Base-by-base conservation (phyloP, 2,329 filamentous ascomycete species). In the Alternaria infectoria region DNA sequence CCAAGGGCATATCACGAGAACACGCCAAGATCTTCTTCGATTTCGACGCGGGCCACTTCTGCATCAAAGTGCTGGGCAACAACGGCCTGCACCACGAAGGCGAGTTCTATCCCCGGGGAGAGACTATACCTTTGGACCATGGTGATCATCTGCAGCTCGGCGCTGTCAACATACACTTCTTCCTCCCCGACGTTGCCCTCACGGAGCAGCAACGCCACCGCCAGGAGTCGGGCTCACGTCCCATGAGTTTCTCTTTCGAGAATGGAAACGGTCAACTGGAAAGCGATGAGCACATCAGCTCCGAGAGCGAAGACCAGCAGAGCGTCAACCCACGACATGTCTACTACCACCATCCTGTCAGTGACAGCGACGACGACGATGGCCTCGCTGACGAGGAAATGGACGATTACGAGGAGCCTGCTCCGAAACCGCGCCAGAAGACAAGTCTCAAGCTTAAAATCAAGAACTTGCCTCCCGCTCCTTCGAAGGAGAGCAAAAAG, bases 21-120 rank as follows among this genome's bases (percentile, higher is more conserved):
- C 92, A 95, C 76, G 83, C 92, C 52, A 90, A 89, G 71, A 92
- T 95, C 69, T 83, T 86, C 50, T 94, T 90, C 80, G 91, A 91
- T 71, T 83, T 86, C 65, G 82, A 87, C 12, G 84, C 84, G 44
- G 84, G 87, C 19, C 82, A 87, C 7, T 94, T 92, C 72, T 88
- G 92, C 74, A 87, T 91, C 50, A 81, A 86, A 57, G 85, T 89
- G 3, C 82, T 88, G 54, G 87, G 88, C 36, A 80, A 83, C 66
- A 93, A 93, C 69, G 90, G 91, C 6, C 89, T 91, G 72, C 85
- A 88, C 51, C 75, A 79, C 47, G 76, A 79, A 47, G 66, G 66
- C 11, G 15, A 60, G 0, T 77, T 76, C 44, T 67, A 67, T 19
- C 43, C 59, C 2, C 65, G 67, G 19, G 73, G 71, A 28, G 54